Base-by-base conservation (phyloP, 352 stramenopile species). In the Phytophthora idaei region DNA sequence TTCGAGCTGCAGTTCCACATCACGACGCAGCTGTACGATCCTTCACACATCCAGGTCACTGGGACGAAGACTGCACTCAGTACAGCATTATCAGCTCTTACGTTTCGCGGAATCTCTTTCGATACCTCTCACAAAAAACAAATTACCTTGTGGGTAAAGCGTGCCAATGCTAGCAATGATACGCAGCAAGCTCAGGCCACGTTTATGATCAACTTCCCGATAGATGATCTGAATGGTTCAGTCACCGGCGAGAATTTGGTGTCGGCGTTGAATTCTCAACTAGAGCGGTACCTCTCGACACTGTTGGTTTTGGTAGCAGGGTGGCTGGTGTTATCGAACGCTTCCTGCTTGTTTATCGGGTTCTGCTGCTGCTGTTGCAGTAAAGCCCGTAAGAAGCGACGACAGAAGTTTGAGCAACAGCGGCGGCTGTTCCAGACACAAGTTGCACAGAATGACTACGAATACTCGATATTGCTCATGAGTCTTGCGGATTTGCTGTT, bases 391-490 rank as follows among this genome's bases (percentile, higher is more conserved):
- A 69, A 74, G 37, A 69, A 80, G n/a, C 74, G 72, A 15, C 65
- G 81, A 10, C 49, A 57, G 10, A 54, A 74, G 3, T 81, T 90
- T 48, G 78, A 88, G 29, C 48, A 76, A 17, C 52, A 77, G 10
- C 80, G 67, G 4, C 64, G 42, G 9, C 45, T 56, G 2, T 83
- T 90, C 55, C 51, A 78, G 15, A 54, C 75, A 4, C 74, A 89
- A 63, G 76, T 90, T 2, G 79, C 77, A 1, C 86, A 92, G 58
- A 92, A 91, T 50, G 78, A 94, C 46, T 61, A 76, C 32, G 86
- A 94, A 37, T 94, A 94, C 56, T 90, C 86, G 3, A n/a, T 76
- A 12, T 36, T 94, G 17, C 62, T 92, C 4, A 68, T 81, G 51
- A 69, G 73, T 39, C 52, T 92, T 2, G 69, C 69, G 0, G 57